A percentile compares a stretch with the other conserved stretches of the same genome.
Conservation (phyloP, 192 early-diverging fungal genomes). For the Chytriomyces confervae region DNA sequence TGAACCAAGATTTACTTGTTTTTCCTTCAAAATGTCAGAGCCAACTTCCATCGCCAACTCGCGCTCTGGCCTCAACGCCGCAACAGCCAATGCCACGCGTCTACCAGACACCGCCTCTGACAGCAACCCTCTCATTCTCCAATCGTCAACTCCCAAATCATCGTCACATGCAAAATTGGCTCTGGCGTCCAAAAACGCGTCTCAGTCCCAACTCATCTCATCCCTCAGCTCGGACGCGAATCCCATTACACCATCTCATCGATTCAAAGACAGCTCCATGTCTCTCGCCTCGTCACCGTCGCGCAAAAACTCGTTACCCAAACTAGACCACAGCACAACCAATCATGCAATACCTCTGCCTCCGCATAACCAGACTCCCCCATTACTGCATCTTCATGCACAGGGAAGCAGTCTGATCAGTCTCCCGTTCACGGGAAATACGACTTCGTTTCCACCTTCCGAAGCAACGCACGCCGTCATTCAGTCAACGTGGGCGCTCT, state of each 20-base stretch:
- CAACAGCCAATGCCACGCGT: too few relatives aligned
- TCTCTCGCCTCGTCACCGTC: not conserved
- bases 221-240: not conserved
- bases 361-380: not conserved
- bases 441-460: conserved; percentile 5
- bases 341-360: not conserved
- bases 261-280: not conserved
- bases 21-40: too few relatives aligned
- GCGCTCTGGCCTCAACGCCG: too few relatives aligned
- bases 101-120: too few relatives aligned
- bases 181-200: not conserved
- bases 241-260: not conserved
- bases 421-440: conserved; percentile 17
- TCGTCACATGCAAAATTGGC: not conserved
- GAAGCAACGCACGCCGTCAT: conserved; percentile 45
- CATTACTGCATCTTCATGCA: conserved; percentile 5
- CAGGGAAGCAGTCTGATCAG: not conserved
- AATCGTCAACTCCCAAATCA: not conserved
- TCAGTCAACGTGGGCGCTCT: conserved; percentile 54
- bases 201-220: not conserved
- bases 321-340: not conserved
- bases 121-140: too few relatives aligned
- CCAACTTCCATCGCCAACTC: too few relatives aligned
- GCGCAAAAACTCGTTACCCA: conserved; percentile 21
- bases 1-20: too few relatives aligned